Evolutionary conservation across 805 yeast genomes (phyloP).

Genomic region (Candida krabiensis): DNA sequence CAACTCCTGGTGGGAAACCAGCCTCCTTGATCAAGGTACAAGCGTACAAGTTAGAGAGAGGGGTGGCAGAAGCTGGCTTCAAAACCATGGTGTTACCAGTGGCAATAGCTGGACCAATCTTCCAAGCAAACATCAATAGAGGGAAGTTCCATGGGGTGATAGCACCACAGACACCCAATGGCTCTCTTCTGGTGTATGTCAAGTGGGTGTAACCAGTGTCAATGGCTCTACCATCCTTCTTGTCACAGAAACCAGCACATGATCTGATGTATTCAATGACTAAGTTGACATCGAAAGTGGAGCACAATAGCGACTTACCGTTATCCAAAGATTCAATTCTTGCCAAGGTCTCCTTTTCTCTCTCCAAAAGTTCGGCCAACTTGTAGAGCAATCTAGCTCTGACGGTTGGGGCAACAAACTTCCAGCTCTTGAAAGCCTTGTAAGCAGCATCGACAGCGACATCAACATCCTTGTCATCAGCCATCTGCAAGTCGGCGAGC

Average conservation of each 20-base stretch:
- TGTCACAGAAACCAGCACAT: conserved; percentile 91
- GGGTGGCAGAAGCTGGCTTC: conserved; percentile 92
- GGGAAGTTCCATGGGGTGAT: conserved; percentile 99
- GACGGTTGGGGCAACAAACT: conserved; percentile 61
- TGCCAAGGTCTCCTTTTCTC: conserved; percentile 69
- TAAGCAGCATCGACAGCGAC: conserved; percentile 84
- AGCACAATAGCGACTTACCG: conserved; percentile 76
- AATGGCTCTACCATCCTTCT: conserved; percentile 71
- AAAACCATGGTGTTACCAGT: conserved; percentile 87
- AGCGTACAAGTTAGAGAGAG: conserved; percentile 79
- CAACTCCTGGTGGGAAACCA: conserved; percentile 89
- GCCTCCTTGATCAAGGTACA: conserved; percentile 72
- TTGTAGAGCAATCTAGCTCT: conserved; percentile 65
- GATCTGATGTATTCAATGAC: conserved; percentile 72
- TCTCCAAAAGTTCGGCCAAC: conserved; percentile 77
- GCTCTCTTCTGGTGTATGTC: conserved; percentile 81
- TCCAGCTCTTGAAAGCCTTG: conserved; percentile 76
- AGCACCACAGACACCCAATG: conserved; percentile 93
- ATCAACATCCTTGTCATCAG: conserved; percentile 76
- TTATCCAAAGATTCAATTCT: conserved; percentile 84
- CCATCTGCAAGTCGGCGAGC: conserved; percentile 70
- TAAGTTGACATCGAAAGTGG: conserved; percentile 74
- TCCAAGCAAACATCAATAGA: conserved; percentile 91
- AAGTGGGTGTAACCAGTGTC: conserved; percentile 76
- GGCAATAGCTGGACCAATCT: conserved; percentile 88